Evolutionary conservation across 129 eudicot species (phyloP).

Genomic region (Artemisia annua): DNA sequence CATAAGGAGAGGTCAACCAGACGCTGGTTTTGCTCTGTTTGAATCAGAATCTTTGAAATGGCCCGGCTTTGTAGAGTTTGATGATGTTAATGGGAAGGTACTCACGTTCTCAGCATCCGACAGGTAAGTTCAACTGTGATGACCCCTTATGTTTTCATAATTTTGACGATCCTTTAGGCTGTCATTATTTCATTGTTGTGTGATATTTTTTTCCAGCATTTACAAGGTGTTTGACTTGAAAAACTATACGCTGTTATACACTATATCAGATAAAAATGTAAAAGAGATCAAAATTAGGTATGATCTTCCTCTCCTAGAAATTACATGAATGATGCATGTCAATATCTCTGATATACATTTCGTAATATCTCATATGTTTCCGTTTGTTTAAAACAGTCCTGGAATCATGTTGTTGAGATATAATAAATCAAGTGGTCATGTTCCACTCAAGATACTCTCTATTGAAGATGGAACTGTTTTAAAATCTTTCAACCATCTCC

Average conservation of each 20-base stretch:
- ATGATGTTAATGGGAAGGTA: constrained; percentile 6
- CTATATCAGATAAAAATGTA: too few relatives aligned
- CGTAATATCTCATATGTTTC: too few relatives aligned
- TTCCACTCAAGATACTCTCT: too few relatives aligned
- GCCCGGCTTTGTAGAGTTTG: constrained; percentile 7
- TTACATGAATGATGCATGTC: too few relatives aligned
- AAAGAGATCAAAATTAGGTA: too few relatives aligned
- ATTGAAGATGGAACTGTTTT: too few relatives aligned
- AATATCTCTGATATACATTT: too few relatives aligned
- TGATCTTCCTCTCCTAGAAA: too few relatives aligned
- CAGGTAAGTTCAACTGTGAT: constrained; percentile 2
- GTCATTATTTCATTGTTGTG: neutral
- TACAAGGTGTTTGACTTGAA: constrained; percentile 72
- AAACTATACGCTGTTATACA: constrained; percentile 51
- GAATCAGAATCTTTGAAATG: constrained; percentile 6
- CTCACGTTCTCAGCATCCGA: neutral
- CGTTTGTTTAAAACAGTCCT: too few relatives aligned
- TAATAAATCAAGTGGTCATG: too few relatives aligned
- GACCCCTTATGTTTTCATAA: neutral
- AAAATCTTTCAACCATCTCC: too few relatives aligned
- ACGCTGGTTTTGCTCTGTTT: constrained; percentile 13
- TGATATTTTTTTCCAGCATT: constrained; percentile 13
- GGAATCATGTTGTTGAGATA: too few relatives aligned
- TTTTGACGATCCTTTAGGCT: neutral
- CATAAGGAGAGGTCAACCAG: constrained; percentile 6